Percentiles rank a stretch among this genome's conserved stretches.
Conservation (phyloP, 2,329 filamentous ascomycete species). For the Paradendryphiella salina region DNA sequence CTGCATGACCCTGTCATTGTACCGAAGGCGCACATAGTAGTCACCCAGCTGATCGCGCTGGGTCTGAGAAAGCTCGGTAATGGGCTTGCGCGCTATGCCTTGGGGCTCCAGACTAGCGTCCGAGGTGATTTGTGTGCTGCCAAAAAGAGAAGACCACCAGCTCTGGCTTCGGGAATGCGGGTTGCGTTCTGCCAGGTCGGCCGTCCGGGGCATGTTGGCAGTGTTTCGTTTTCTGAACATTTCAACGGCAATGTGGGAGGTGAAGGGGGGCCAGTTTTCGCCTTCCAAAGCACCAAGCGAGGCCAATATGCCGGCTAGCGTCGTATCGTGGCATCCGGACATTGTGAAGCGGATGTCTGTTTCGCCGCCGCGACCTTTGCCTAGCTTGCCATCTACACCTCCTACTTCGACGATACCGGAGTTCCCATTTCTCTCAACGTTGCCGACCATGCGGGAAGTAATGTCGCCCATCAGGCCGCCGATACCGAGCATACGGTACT, state of each 20-base stretch:
- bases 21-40: slow-evolving; percentile 87
- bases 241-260: slow-evolving; percentile 88
- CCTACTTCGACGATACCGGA: slow-evolving; percentile 49
- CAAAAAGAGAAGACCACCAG: slow-evolving; percentile 47
- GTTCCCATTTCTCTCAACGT: slow-evolving; percentile 40
- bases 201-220: not conserved
- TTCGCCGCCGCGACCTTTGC: slow-evolving; percentile 53
- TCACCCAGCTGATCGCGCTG: slow-evolving; percentile 67
- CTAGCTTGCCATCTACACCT: slow-evolving; percentile 36
- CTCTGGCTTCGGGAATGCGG: slow-evolving; percentile 24
- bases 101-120: slow-evolving; percentile 17
- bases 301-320: slow-evolving; percentile 75
- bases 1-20: slow-evolving; percentile 81
- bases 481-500: slow-evolving; percentile 89
- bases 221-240: slow-evolving; percentile 67
- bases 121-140: slow-evolving; percentile 23
- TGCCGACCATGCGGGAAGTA: slow-evolving; percentile 56
- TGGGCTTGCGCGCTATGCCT: slow-evolving; percentile 64
- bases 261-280: slow-evolving; percentile 85
- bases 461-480: slow-evolving; percentile 83
- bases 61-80: slow-evolving; percentile 57
- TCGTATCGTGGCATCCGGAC: slow-evolving; percentile 91
- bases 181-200: slow-evolving; percentile 1
- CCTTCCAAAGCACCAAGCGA: slow-evolving; percentile 78
- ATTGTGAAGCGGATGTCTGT: slow-evolving; percentile 71